Conservation (phyloP, 371 early-diverging fungal species). For the Mucor mucedo region DNA sequence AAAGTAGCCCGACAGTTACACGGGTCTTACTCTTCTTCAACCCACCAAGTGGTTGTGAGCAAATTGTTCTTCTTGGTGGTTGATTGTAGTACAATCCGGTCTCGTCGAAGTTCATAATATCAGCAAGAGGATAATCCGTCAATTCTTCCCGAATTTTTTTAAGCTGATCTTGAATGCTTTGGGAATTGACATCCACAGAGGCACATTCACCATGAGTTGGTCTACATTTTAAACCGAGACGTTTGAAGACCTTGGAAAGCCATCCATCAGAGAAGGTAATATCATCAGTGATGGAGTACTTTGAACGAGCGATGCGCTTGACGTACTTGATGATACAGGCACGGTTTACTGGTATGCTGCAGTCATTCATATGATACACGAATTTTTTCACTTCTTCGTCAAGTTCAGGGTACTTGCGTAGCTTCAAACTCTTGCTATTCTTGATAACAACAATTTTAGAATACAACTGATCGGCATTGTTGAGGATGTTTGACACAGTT, state of each 20-base stretch:
- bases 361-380: not conserved
- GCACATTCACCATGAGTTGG: too few relatives aligned
- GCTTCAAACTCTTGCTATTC: not conserved
- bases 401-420: not conserved
- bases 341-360: not conserved
- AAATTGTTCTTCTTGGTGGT: conserved; percentile 15
- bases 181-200: too few relatives aligned
- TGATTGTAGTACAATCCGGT: conserved; percentile 25
- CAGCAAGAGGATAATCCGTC: not conserved
- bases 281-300: not conserved
- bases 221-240: too few relatives aligned
- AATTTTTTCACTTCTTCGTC: not conserved
- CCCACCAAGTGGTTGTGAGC: not conserved
- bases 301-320: not conserved
- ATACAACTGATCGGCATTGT: not conserved
- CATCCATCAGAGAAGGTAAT: not conserved
- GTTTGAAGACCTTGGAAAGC: not conserved
- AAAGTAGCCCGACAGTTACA: too few relatives aligned
- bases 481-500: not conserved
- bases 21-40: not conserved
- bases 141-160: not conserved
- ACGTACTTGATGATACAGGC: not conserved
- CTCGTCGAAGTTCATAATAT: conserved; percentile 19
- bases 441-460: not conserved
- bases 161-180: too few relatives aligned